Conservation (phyloP, 768 basidiomycete species). For the Rhizopogon vinicolor region DNA sequence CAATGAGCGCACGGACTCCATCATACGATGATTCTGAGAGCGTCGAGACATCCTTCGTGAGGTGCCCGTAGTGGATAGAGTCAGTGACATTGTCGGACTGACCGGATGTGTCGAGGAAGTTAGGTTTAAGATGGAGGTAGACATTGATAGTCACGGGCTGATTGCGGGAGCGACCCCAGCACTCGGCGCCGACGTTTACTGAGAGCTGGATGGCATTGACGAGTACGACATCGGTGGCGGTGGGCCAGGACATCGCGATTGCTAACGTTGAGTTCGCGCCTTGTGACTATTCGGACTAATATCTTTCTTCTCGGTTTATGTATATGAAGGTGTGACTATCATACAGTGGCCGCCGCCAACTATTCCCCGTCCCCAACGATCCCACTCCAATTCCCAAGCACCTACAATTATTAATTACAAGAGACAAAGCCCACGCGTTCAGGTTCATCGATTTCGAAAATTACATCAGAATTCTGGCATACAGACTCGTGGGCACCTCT, state of each 20-base stretch:
- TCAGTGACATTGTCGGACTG: slow-evolving; percentile 47
- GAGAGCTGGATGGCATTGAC: slow-evolving; percentile 38
- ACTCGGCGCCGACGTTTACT: slow-evolving; percentile 42
- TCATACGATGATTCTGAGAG: slow-evolving; percentile 22
- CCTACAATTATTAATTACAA: too few species aligned
- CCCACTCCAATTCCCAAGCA: too few species aligned
- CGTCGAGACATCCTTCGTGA: slow-evolving; percentile 43
- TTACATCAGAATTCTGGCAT: too few species aligned
- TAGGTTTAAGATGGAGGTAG: slow-evolving; percentile 33
- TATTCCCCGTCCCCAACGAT: too few species aligned
- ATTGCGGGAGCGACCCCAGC: slow-evolving; percentile 41
- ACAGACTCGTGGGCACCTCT: too few species aligned
- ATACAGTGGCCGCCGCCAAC: too few species aligned
- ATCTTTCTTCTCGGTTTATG: too few species aligned
- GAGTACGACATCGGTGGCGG: slow-evolving; percentile 38
- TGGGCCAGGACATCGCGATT: background rate
- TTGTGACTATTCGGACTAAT: too few species aligned
- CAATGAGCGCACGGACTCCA: slow-evolving; percentile 27
- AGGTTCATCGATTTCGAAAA: too few species aligned
- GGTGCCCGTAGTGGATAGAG: slow-evolving; percentile 62
- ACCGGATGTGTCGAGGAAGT: slow-evolving; percentile 42
- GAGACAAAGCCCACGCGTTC: too few species aligned
- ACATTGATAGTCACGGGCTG: slow-evolving; percentile 54
- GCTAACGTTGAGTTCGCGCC: too few species aligned
- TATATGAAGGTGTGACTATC: too few species aligned